phyloP scores from a whole-genome alignment of 208 protist genomes.

The Trypanosoma conorhini region DNA sequence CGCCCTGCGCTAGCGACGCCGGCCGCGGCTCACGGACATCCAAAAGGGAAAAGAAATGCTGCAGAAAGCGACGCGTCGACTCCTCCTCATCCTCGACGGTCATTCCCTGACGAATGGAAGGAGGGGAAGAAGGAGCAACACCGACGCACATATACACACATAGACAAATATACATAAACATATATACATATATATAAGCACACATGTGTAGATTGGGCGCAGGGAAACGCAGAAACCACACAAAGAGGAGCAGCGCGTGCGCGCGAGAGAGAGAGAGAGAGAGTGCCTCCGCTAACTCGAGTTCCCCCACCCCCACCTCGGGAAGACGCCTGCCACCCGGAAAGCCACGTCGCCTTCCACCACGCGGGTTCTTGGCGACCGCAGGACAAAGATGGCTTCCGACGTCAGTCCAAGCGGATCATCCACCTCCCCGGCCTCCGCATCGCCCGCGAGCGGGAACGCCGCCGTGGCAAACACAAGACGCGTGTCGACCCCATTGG shows the following conservation, averaged over 20 bases:
- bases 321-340: conserved; percentile 14
- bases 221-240: background rate
- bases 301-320: conserved; percentile 16
- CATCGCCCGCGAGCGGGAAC: background rate
- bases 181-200: background rate
- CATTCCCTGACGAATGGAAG: background rate
- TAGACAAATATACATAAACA: background rate
- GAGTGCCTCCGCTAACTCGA: too few relatives aligned
- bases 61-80: conserved; percentile 16
- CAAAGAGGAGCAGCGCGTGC: too few relatives aligned
- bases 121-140: background rate
- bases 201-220: background rate
- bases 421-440: background rate
- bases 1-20: background rate
- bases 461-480: conserved; percentile 7
- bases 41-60: conserved; percentile 27
- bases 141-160: background rate
- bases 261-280: too few relatives aligned
- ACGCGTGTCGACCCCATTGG: background rate
- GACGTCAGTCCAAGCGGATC: conserved; percentile 24
- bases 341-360: background rate
- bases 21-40: background rate
- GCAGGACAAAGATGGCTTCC: conserved; percentile 15
- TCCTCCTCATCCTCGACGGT: background rate
- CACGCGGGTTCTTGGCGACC: background rate